Base-by-base conservation (phyloP, 495 filamentous ascomycete species). In the Tuber indicum region DNA sequence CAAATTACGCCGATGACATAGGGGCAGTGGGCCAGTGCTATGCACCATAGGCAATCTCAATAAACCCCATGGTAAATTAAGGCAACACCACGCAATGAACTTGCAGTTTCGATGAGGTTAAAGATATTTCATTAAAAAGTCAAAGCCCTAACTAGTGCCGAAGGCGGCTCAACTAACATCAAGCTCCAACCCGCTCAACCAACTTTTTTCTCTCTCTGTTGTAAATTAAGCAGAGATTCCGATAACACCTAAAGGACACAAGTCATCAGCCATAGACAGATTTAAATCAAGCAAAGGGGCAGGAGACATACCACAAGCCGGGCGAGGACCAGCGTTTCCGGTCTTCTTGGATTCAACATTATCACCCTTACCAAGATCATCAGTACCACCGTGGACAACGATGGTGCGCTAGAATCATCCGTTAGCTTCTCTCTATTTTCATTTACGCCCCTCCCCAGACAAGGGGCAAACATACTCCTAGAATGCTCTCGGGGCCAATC, bases 261-360 rank as follows among this genome's bases (percentile, higher is more conserved):
- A 23, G 39, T 75, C 46, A 72, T 21, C 45, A 71, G 78, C 41
- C 0, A 21, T 7, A 7, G 58, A 66, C 42, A 78, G 32, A 14
- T 32, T 3, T 72, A 19, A 74, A 75, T 73, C 43, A 49, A 72
- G 42, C 45, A 70, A 44, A 46, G 10, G 72, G 49, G 23, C 17
- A 36, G 46, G 47, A 70, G 69, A 87, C 88, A 85, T 89, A 90
- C 95, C 96, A 86, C 96, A 99, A 84, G 96, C 96, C 81, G 95
- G 96, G 81, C 96, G 92, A 75, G 86, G 82, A 79, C 96, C 96
- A 84, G 95, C 96, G 85, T 98, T 98, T 78, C 96, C 96, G 72
- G 96, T 99, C 90, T 94, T 97, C 87, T 96, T 93, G 83, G 93
- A 96, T 89, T 97, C 93, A 87, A 93, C 91, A 86, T 92, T 89